phyloP scores from a whole-genome alignment of 2,329 filamentous ascomycete genomes.

The Neonectria hederae region DNA sequence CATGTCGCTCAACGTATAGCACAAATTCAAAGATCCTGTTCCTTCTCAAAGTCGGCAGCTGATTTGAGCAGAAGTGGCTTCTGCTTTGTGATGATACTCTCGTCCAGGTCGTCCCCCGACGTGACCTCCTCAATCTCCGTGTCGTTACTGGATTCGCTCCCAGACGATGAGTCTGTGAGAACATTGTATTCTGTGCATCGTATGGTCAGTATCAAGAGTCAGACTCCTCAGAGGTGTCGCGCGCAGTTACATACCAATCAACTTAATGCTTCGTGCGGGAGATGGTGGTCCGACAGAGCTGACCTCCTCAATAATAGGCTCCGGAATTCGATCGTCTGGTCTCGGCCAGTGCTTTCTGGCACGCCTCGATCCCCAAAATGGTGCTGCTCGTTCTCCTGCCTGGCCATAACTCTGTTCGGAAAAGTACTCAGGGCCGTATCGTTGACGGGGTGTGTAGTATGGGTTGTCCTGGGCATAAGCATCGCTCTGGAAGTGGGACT shows the following conservation, averaged over 20 bases:
- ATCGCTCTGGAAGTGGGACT: slow-evolving; percentile 18
- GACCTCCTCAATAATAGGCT: slow-evolving; percentile 50
- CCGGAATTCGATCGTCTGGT: slow-evolving; percentile 36
- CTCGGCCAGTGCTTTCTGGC: neutral
- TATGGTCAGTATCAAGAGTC: slow-evolving; percentile 15
- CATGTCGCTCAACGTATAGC: neutral
- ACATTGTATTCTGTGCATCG: slow-evolving; percentile 34
- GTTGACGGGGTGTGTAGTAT: slow-evolving; percentile 46
- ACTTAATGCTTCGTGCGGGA: slow-evolving; percentile 31
- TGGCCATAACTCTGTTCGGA: slow-evolving; percentile 4
- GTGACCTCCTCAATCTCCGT: slow-evolving; percentile 21
- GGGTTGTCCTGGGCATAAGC: slow-evolving; percentile 43
- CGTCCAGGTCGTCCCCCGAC: slow-evolving; percentile 25
- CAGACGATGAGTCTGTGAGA: slow-evolving; percentile 29
- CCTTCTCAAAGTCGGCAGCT: neutral
- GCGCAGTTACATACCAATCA: slow-evolving; percentile 43
- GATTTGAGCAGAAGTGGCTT: slow-evolving; percentile 3
- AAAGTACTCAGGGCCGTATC: slow-evolving; percentile 22
- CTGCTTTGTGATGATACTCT: slow-evolving; percentile 4
- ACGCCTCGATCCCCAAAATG: neutral
- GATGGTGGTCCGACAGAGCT: slow-evolving; percentile 37
- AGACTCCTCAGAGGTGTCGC: neutral
- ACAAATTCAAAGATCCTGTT: neutral
- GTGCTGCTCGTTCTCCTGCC: neutral
- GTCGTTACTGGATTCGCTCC: slow-evolving; percentile 9